These are phyloP conservation scores for Huntiella moniliformis DNA, from an alignment of 2,329 filamentous ascomycete genomes.

Conservation along the genomic window DNA sequence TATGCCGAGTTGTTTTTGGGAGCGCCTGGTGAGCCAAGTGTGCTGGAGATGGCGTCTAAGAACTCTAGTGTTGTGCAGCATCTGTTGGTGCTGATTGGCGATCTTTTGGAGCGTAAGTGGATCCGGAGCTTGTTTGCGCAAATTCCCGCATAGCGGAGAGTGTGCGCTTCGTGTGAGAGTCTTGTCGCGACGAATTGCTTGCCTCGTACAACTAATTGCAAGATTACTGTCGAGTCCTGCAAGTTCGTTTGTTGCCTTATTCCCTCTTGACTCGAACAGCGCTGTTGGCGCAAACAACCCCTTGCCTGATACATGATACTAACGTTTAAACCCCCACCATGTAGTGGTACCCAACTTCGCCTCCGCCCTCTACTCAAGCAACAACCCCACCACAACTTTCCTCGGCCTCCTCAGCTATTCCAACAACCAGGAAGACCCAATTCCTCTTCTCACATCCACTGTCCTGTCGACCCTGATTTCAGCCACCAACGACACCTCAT, in stretches of 20 bases:
- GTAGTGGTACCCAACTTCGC: slow-evolving; percentile 65
- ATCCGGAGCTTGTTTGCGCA: neutral
- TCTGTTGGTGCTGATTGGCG: slow-evolving; percentile 71
- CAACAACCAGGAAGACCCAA: slow-evolving; percentile 54
- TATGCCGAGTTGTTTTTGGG: slow-evolving; percentile 72
- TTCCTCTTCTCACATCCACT: slow-evolving; percentile 75
- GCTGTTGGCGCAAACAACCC: neutral
- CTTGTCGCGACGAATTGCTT: too few relatives aligned
- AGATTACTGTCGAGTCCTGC: neutral
- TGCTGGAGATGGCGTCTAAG: slow-evolving; percentile 71
- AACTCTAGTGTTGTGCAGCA: slow-evolving; percentile 87
- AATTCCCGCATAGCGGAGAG: slow-evolving; percentile 4
- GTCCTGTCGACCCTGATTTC: slow-evolving; percentile 67
- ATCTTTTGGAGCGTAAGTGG: slow-evolving; percentile 63
- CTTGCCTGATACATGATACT: neutral
- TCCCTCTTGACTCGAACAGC: neutral
- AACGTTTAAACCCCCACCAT: neutral
- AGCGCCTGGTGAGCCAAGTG: slow-evolving; percentile 45
- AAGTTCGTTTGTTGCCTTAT: too few relatives aligned
- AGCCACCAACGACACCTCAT: slow-evolving; percentile 41
- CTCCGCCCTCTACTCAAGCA: slow-evolving; percentile 53
- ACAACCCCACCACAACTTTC: slow-evolving; percentile 65
- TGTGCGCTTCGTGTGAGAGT: too few relatives aligned
- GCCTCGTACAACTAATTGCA: too few relatives aligned
- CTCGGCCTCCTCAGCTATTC: slow-evolving; percentile 67